phyloP scores from a whole-genome alignment of 805 yeast genomes.

The Candida oleophila region DNA sequence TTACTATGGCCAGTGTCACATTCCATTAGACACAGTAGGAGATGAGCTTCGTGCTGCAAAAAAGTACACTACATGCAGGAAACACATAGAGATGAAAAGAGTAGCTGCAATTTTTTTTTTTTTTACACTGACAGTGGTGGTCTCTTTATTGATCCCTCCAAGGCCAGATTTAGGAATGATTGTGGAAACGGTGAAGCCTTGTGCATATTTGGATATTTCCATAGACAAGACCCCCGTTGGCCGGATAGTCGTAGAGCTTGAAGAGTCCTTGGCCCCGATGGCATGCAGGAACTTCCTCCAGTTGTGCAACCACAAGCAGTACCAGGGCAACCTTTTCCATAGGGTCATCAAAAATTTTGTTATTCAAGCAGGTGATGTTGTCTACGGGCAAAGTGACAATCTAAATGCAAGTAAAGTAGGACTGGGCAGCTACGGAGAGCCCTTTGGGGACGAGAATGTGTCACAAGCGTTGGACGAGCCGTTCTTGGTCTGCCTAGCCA shows the following conservation, averaged over 20 bases:
- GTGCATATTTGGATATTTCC: slow-evolving; percentile 52
- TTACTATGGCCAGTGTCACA: too few species aligned
- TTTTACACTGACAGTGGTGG: too few species aligned
- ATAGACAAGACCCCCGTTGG: slow-evolving; percentile 47
- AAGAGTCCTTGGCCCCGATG: slow-evolving; percentile 52
- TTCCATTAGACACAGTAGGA: too few species aligned
- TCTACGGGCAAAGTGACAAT: slow-evolving; percentile 30
- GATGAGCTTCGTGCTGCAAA: too few species aligned
- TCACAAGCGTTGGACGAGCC: slow-evolving; percentile 43
- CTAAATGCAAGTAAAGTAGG: slow-evolving; percentile 27
- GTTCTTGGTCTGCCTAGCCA: slow-evolving; percentile 64
- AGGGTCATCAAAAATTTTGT: slow-evolving; percentile 67
- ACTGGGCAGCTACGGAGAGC: slow-evolving; percentile 29
- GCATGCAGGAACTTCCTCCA: slow-evolving; percentile 51
- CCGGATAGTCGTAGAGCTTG: slow-evolving; percentile 60
- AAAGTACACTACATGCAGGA: too few species aligned
- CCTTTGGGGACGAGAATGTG: slow-evolving; percentile 59
- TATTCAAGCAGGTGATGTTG: slow-evolving; percentile 66
- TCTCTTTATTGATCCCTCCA: too few species aligned
- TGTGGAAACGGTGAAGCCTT: slow-evolving; percentile 26
- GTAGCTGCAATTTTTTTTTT: too few species aligned
- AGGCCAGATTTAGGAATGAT: too few species aligned
- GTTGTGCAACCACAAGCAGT: slow-evolving; percentile 38
- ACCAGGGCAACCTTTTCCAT: slow-evolving; percentile 50
- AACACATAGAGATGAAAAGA: too few species aligned